Evolutionary conservation across 2,329 filamentous ascomycete genomes (phyloP).

Genomic region (Diplodia corticola): DNA sequence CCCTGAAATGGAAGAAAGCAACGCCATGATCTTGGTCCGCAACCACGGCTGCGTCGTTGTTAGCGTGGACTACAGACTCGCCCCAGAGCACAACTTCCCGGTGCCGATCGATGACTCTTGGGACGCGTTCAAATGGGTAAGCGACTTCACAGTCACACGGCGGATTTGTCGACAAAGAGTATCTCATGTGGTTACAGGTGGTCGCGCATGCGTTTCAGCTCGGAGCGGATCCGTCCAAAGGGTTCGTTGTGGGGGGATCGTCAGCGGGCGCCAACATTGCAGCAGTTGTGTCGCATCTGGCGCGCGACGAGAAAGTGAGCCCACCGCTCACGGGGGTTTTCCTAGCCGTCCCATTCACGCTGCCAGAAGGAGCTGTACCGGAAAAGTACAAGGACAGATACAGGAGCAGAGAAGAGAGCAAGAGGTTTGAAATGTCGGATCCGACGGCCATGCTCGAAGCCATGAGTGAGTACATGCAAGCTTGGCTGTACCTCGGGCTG

Average conservation of each 20-base stretch:
- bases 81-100: constrained; percentile 63
- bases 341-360: constrained; percentile 24
- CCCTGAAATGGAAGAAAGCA: constrained; percentile 24
- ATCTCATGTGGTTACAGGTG: neutral
- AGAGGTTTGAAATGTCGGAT: neutral
- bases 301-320: constrained; percentile 26
- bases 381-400: constrained; percentile 27
- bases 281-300: constrained; percentile 26
- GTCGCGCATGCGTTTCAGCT: constrained; percentile 24
- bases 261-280: constrained; percentile 28
- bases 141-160: neutral
- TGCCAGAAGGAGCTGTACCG: constrained; percentile 33
- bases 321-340: constrained; percentile 27
- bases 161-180: neutral
- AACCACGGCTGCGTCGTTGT: constrained; percentile 60
- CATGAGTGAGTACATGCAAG: neutral
- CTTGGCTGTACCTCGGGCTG: neutral
- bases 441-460: neutral
- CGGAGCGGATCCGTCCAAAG: constrained; percentile 24
- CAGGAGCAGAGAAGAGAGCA: constrained; percentile 25
- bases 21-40: constrained; percentile 37
- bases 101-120: constrained; percentile 60
- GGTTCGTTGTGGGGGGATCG: constrained; percentile 26
- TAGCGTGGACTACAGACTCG: constrained; percentile 61
- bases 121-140: constrained; percentile 25